Base-by-base conservation (phyloP, 192 early-diverging fungal species). In the Coemansia sp. region DNA sequence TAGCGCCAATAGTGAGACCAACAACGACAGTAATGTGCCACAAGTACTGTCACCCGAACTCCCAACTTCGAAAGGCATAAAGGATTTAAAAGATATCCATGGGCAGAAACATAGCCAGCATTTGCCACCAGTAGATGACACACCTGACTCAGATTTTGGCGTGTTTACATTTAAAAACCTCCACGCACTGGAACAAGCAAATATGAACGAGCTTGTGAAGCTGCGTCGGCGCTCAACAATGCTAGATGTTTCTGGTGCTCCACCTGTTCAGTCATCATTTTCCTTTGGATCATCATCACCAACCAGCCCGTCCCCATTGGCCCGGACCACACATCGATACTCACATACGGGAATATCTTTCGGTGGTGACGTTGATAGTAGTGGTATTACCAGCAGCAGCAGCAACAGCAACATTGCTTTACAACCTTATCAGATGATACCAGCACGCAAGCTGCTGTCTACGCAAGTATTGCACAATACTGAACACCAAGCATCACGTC, bases 111-210 rank as follows among this genome's bases (percentile, higher is more conserved):
- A 51, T 51, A 9, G 31, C 12, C 55, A 57, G 16, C 16, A 26
- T n/a, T 23, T 66, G 34, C 62, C 66, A 9, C 23, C 30, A 1
- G 53, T 59, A 28, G 72, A 66, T 2, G 70, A 77, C 13, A 21
- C 31, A 4, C 55, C 55, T 57, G 65, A 74, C 21, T 67, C 64
- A n/a, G 58, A 67, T 65, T 98, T 98, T 84, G 96, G 96, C 26
- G 88, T 93, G 12, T 94, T 95, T 75, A 89, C 87, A 7, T 97
- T 91, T 83, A 96, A 95, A 58, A 98, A 98, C 71, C 62, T 98
- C 43, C 90, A 89, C 2, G 81, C 88, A 20, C 84, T 98, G 1
- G 96, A 94, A 61, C 91, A 94, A 57, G 95, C 93, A 15, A 98
- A 98, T 69, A 87, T 90, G 62, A 88, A 94, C 59, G 83, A 93